phyloP scores from a whole-genome alignment of 805 yeast genomes.

The Blastobotrys robertii region DNA sequence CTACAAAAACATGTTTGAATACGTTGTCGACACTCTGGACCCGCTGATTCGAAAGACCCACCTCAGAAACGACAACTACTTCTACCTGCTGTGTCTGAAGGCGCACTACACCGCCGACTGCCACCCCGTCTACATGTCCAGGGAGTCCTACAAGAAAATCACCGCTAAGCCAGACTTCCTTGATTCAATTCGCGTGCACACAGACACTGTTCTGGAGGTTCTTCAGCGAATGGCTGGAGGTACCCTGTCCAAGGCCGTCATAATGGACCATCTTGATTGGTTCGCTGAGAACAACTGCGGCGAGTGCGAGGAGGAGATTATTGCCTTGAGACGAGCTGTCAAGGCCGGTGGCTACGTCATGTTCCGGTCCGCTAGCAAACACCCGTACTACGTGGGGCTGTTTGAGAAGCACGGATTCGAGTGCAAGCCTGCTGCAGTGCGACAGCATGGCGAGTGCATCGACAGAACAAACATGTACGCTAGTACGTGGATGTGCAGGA shows the following conservation, averaged over 20 bases:
- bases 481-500: slow-evolving; percentile 57
- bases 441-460: slow-evolving; percentile 54
- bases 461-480: slow-evolving; percentile 85
- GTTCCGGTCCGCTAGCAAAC: slow-evolving; percentile 61
- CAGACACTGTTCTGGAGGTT: slow-evolving; percentile 70
- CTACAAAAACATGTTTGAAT: slow-evolving; percentile 48
- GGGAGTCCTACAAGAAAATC: slow-evolving; percentile 45
- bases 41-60: slow-evolving; percentile 58
- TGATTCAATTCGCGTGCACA: slow-evolving; percentile 65
- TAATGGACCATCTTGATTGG: slow-evolving; percentile 94
- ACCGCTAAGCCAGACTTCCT: slow-evolving; percentile 39
- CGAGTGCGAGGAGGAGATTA: slow-evolving; percentile 59
- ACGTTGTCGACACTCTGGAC: slow-evolving; percentile 68
- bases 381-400: slow-evolving; percentile 69
- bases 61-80: slow-evolving; percentile 64
- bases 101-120: slow-evolving; percentile 52
- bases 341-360: slow-evolving; percentile 63
- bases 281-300: slow-evolving; percentile 42
- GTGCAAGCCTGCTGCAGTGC: slow-evolving; percentile 60
- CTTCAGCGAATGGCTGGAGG: slow-evolving; percentile 52
- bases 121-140: slow-evolving; percentile 69
- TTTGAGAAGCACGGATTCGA: slow-evolving; percentile 60
- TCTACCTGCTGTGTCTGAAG: slow-evolving; percentile 58
- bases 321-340: slow-evolving; percentile 52
- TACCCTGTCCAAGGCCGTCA: slow-evolving; percentile 64